phyloP scores from a whole-genome alignment of 805 yeast genomes.

The Schwanniomyces sp. region DNA sequence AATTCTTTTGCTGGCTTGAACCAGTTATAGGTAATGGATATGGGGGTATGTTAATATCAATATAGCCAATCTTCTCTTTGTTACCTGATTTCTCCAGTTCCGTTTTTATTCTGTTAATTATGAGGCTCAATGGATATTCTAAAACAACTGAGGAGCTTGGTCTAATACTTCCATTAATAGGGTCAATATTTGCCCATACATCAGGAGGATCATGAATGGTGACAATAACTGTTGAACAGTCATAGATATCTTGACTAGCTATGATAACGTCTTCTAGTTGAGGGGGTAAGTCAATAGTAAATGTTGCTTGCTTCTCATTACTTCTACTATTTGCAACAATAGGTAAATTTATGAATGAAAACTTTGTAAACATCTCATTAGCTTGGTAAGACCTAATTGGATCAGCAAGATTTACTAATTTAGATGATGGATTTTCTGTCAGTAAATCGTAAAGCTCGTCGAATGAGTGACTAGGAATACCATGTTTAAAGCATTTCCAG shows the following conservation, averaged over 20 bases:
- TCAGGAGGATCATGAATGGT: constrained; percentile 90
- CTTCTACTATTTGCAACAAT: constrained; percentile 32
- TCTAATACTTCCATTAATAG: constrained; percentile 75
- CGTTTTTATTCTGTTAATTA: constrained; percentile 55
- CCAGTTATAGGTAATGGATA: constrained; percentile 22
- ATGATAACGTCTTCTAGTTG: constrained; percentile 63
- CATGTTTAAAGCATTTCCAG: constrained; percentile 84
- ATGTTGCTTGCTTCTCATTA: constrained; percentile 19
- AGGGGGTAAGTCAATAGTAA: constrained; percentile 43
- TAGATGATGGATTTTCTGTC: constrained; percentile 19
- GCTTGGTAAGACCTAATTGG: constrained; percentile 76
- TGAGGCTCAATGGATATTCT: constrained; percentile 63
- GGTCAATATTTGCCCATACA: constrained; percentile 84
- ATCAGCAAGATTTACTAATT: constrained; percentile 59
- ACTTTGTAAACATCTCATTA: constrained; percentile 50
- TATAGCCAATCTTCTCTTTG: constrained; percentile 57
- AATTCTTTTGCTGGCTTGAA: constrained; percentile 23
- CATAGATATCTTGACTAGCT: constrained; percentile 69
- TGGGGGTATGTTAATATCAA: constrained; percentile 79
- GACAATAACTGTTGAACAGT: constrained; percentile 62
- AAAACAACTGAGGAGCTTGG: constrained; percentile 69
- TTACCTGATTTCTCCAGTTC: constrained; percentile 22
- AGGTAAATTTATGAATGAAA: constrained; percentile 69
- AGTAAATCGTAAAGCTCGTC: constrained; percentile 43
- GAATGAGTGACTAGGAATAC: constrained; percentile 42